Percentiles rank a stretch among this genome's conserved stretches.
Evolutionary conservation across 2,329 filamentous ascomycete genomes (phyloP).

Genomic region (Fonsecaea monophora): DNA sequence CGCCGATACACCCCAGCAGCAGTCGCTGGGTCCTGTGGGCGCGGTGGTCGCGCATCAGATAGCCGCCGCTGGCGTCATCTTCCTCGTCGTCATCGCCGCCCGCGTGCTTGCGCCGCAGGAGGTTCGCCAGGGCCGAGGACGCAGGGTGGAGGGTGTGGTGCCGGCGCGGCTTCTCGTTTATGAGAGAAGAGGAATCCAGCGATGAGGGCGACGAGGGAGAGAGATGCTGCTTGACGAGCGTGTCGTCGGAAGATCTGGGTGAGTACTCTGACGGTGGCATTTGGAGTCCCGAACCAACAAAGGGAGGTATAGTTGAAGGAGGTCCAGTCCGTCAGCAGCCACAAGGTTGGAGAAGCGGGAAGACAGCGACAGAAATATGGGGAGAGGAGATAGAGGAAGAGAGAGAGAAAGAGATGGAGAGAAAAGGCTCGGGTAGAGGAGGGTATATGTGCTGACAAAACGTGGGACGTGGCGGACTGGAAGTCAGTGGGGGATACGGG

Average conservation of each 20-base stretch:
- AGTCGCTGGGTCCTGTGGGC: conserved; percentile 1
- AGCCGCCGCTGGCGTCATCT: not conserved
- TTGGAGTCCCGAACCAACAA: not conserved
- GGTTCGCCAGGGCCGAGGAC: not conserved
- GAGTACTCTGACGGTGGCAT: not conserved
- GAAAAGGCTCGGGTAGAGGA: not conserved
- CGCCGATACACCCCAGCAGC: not conserved
- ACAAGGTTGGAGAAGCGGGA: not conserved
- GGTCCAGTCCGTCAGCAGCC: not conserved
- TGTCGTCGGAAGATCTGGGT: not conserved
- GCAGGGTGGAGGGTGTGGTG: not conserved
- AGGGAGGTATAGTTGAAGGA: not conserved
- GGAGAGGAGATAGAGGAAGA: not conserved
- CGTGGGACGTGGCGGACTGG: not conserved
- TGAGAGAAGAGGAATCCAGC: not conserved
- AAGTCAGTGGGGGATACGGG: not conserved
- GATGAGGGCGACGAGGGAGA: not conserved
- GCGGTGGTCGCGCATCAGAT: conserved; percentile 4
- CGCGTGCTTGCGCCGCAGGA: not conserved
- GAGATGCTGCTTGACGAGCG: not conserved
- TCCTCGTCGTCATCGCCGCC: not conserved
- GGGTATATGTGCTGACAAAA: not conserved
- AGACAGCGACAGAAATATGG: not conserved
- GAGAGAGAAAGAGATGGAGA: not conserved
- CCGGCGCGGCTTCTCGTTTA: not conserved